A percentile compares a stretch with the other conserved stretches of the same genome.
phyloP scores from a whole-genome alignment of 2,329 filamentous ascomycete species.

The Phialemoniopsis sp. region DNA sequence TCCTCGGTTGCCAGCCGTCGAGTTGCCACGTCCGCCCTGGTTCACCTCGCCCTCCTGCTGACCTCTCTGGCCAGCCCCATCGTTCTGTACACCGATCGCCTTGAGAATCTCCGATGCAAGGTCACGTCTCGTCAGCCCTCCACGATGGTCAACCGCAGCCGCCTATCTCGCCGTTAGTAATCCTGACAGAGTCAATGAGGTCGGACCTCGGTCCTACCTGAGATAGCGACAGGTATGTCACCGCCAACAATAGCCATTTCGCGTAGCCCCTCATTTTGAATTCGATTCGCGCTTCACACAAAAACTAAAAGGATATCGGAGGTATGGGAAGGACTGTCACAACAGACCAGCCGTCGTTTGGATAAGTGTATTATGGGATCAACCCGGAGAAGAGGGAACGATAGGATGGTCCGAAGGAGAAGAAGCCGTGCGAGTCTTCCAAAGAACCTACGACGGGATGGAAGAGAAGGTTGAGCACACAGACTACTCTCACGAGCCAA shows the following conservation, averaged over 20 bases:
- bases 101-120: slow-evolving; percentile 17
- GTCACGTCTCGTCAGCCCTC: slow-evolving; percentile 15
- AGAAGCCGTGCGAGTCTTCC: not conserved
- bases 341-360: slow-evolving; percentile 21
- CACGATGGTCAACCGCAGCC: slow-evolving; percentile 13
- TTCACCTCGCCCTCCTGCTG: too few species aligned
- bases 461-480: not conserved
- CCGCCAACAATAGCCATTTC: slow-evolving; percentile 13
- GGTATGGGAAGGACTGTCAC: slow-evolving; percentile 6
- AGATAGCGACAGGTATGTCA: slow-evolving; percentile 17
- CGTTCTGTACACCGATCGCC: slow-evolving; percentile 5
- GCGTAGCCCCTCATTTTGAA: slow-evolving; percentile 17
- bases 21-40: too few species aligned
- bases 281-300: slow-evolving; percentile 2
- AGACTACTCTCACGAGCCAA: too few species aligned
- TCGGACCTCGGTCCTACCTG: slow-evolving; percentile 22
- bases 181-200: too few species aligned
- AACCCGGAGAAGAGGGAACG: slow-evolving; percentile 11
- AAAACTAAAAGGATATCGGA: slow-evolving; percentile 2
- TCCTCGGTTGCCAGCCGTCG: too few species aligned
- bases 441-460: slow-evolving; percentile 4
- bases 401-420: too few species aligned
- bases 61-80: too few species aligned
- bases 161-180: slow-evolving; percentile 10
- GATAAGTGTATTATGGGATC: slow-evolving; percentile 12